Evolutionary conservation across 2,329 filamentous ascomycete species (phyloP).

Genomic region (Cryphonectria nitschkei): DNA sequence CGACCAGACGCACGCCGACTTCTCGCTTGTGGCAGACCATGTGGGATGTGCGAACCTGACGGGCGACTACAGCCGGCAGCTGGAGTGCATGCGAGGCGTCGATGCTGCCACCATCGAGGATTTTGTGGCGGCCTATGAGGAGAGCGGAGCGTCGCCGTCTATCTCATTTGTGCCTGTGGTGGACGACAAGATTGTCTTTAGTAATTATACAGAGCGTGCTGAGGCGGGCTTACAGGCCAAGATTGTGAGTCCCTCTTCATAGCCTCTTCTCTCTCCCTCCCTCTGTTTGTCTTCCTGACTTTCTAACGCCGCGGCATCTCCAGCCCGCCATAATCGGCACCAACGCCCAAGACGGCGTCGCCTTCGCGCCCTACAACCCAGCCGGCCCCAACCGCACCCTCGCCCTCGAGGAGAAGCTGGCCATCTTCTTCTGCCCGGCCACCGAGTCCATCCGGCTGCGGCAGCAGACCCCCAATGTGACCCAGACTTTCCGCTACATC

Average conservation of each 20-base stretch:
- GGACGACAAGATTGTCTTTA: constrained; percentile 39
- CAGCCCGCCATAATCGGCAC: constrained; percentile 34
- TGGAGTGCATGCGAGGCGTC: constrained; percentile 45
- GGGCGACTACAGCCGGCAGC: constrained; percentile 33
- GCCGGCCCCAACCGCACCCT: constrained; percentile 28
- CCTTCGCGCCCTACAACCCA: constrained; percentile 30
- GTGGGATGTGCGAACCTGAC: constrained; percentile 42
- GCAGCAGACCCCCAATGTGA: constrained; percentile 14
- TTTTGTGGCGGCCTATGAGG: constrained; percentile 36
- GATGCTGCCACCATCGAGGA: constrained; percentile 39
- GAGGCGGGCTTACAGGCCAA: constrained; percentile 35
- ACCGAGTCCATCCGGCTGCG: constrained; percentile 14
- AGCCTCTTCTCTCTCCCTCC: too few relatives aligned
- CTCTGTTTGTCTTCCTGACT: not conserved
- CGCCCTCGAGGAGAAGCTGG: constrained; percentile 25
- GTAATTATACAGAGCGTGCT: constrained; percentile 39
- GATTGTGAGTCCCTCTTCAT: constrained; percentile 29
- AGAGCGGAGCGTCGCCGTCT: constrained; percentile 33
- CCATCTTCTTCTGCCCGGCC: constrained; percentile 35
- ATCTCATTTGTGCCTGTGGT: constrained; percentile 39
- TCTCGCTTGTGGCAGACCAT: constrained; percentile 44
- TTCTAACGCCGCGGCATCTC: not conserved
- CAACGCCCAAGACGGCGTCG: constrained; percentile 34
- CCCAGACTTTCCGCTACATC: constrained; percentile 30
- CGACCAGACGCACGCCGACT: constrained; percentile 42